A percentile compares a stretch with the other conserved stretches of the same genome.
Evolutionary conservation across 208 protist genomes (phyloP).

Genomic region (Crithidia acanthocephali): DNA sequence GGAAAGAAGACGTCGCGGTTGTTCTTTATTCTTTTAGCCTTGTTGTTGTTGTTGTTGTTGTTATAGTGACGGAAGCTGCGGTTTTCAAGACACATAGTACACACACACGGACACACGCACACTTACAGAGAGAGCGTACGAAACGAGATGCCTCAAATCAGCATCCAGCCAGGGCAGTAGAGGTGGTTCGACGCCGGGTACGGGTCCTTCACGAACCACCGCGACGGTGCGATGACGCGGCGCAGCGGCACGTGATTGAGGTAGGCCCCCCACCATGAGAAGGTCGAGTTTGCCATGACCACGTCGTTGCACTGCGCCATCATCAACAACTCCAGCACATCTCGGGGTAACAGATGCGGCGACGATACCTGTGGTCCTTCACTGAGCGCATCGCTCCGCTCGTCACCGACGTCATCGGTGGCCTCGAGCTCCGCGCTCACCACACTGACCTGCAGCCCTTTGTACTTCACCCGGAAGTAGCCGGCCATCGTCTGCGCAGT

Average conservation of each 20-base stretch:
- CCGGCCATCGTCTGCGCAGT: constrained; percentile 54
- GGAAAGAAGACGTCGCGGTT: too few relatives aligned
- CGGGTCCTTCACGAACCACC: constrained; percentile 83
- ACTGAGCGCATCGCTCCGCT: neutral
- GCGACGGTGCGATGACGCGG: constrained; percentile 69
- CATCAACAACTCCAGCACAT: constrained; percentile 86
- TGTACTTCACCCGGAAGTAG: constrained; percentile 64
- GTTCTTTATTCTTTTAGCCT: too few relatives aligned
- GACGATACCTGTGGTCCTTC: too few relatives aligned
- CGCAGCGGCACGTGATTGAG: constrained; percentile 60
- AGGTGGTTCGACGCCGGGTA: constrained; percentile 79
- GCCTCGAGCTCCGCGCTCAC: constrained; percentile 40
- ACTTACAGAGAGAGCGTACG: neutral
- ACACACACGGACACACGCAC: neutral
- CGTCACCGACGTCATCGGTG: neutral
- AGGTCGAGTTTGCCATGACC: constrained; percentile 89
- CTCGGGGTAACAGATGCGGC: constrained; percentile 25
- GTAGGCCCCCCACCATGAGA: constrained; percentile 90
- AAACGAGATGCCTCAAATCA: constrained; percentile 36
- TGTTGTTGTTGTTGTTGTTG: too few relatives aligned
- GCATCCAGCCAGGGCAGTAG: constrained; percentile 76
- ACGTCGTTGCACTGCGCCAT: constrained; percentile 83
- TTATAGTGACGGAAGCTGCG: too few relatives aligned
- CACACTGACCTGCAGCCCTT: constrained; percentile 47
- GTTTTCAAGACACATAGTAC: too few relatives aligned